phyloP scores from a whole-genome alignment of 2,329 filamentous ascomycete species.

The Fusarium humuli region DNA sequence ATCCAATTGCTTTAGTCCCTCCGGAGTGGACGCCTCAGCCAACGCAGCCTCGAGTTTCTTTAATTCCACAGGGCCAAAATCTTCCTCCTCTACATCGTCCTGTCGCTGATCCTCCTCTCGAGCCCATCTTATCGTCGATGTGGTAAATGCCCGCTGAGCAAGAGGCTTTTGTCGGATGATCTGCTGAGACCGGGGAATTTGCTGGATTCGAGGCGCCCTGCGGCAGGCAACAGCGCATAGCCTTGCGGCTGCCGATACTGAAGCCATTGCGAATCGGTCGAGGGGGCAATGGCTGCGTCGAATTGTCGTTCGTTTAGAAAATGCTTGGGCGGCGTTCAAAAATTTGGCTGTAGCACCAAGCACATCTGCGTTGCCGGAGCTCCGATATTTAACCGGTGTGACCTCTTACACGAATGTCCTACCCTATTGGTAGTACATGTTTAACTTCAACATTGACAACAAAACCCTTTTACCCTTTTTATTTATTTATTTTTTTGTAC shows the following conservation, averaged over 20 bases:
- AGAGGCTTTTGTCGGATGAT: slow-evolving; percentile 39
- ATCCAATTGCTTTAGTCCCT: slow-evolving; percentile 51
- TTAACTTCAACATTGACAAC: slow-evolving; percentile 1
- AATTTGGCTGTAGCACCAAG: slow-evolving; percentile 46
- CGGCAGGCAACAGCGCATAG: slow-evolving; percentile 53
- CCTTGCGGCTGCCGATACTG: slow-evolving; percentile 54
- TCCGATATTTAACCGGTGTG: slow-evolving; percentile 45
- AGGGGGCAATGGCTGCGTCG: slow-evolving; percentile 41
- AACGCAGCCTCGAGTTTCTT: slow-evolving; percentile 49
- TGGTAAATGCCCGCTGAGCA: slow-evolving; percentile 49
- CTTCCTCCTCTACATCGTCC: slow-evolving; percentile 44
- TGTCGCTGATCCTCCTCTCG: slow-evolving; percentile 35
- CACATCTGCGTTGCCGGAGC: slow-evolving; percentile 3
- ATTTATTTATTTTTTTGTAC: not conserved
- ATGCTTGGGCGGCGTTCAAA: slow-evolving; percentile 46
- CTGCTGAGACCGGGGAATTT: slow-evolving; percentile 42
- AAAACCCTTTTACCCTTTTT: not conserved
- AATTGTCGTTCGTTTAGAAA: slow-evolving; percentile 36
- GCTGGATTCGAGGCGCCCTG: slow-evolving; percentile 43
- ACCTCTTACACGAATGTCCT: slow-evolving; percentile 22
- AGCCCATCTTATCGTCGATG: slow-evolving; percentile 48
- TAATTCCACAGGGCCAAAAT: slow-evolving; percentile 46
- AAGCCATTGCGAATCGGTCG: slow-evolving; percentile 52
- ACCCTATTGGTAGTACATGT: slow-evolving; percentile 14
- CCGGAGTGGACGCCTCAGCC: slow-evolving; percentile 48